Conservation (phyloP, 352 stramenopile genomes). For the Phytophthora idaei region DNA sequence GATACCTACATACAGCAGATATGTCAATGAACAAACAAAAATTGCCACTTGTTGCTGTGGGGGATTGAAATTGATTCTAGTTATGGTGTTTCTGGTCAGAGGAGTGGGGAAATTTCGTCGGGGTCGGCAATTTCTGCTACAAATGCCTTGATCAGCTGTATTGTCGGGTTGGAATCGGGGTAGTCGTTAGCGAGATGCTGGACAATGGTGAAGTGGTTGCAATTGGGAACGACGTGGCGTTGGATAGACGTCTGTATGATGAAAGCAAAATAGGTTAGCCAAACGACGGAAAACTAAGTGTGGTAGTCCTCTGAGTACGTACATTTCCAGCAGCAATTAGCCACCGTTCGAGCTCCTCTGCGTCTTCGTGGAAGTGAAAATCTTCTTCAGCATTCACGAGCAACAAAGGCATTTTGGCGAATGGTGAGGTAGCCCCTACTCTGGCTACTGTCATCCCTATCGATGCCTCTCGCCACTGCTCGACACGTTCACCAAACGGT, state of each 20-base stretch:
- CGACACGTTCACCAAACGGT: conserved; percentile 68
- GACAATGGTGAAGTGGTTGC: conserved; percentile 84
- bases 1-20: conserved; percentile 10
- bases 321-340: conserved; percentile 63
- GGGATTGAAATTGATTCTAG: not conserved
- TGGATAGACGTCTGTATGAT: conserved; percentile 38
- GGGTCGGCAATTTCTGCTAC: conserved; percentile 28
- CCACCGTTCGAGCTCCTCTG: conserved; percentile 67
- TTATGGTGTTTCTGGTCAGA: conserved; percentile 7
- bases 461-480: conserved; percentile 78
- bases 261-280: conserved; percentile 10
- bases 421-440: conserved; percentile 44
- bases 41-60: conserved; percentile 24
- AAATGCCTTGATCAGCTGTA: conserved; percentile 57
- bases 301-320: conserved; percentile 2
- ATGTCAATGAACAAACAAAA: conserved; percentile 18
- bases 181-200: conserved; percentile 51
- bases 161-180: conserved; percentile 38
- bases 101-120: conserved; percentile 1
- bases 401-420: conserved; percentile 56
- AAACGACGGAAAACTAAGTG: not conserved
- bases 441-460: conserved; percentile 52
- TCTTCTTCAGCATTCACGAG: conserved; percentile 77
- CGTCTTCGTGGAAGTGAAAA: conserved; percentile 83
- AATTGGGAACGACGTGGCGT: conserved; percentile 47